phyloP scores from a whole-genome alignment of 2,329 filamentous ascomycete genomes.

The Pseudogymnoascus sp. region DNA sequence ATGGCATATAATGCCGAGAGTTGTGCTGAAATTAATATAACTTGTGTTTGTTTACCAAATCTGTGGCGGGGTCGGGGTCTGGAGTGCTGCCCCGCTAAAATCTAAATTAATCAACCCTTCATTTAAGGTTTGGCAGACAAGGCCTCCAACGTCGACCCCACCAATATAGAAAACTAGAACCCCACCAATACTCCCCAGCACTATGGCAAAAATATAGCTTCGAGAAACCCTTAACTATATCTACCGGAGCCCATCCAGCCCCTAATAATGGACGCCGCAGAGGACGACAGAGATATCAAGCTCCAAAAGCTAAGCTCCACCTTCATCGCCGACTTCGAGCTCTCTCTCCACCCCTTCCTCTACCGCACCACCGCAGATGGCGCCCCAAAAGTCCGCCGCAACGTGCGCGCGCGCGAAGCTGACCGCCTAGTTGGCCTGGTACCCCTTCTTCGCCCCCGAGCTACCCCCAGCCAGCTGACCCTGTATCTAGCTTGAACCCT shows the following conservation, averaged over 20 bases:
- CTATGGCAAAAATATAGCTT: not conserved
- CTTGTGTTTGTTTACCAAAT: not conserved
- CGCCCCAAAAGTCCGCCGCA: conserved; percentile 36
- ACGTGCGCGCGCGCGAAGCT: conserved; percentile 44
- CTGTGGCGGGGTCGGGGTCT: not conserved
- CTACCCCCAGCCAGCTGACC: conserved; percentile 17
- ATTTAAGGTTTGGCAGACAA: not conserved
- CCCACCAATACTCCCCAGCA: not conserved
- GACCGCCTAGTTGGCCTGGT: conserved; percentile 42
- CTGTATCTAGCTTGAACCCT: conserved; percentile 59
- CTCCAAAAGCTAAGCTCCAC: conserved; percentile 54
- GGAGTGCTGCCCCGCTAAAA: not conserved
- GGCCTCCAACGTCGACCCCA: not conserved
- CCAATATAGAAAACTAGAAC: not conserved
- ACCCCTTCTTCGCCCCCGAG: not conserved
- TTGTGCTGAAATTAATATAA: not conserved
- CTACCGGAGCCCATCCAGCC: not conserved
- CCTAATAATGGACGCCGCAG: conserved; percentile 50
- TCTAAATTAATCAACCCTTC: not conserved
- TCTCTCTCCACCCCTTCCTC: conserved; percentile 44
- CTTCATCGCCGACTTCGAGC: conserved; percentile 51
- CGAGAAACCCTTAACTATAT: not conserved
- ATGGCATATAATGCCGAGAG: not conserved
- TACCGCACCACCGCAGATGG: conserved; percentile 43
- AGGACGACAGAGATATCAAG: conserved; percentile 54